Base-by-base conservation (phyloP, 2,329 filamentous ascomycete species). In the Alternaria metachromatica region DNA sequence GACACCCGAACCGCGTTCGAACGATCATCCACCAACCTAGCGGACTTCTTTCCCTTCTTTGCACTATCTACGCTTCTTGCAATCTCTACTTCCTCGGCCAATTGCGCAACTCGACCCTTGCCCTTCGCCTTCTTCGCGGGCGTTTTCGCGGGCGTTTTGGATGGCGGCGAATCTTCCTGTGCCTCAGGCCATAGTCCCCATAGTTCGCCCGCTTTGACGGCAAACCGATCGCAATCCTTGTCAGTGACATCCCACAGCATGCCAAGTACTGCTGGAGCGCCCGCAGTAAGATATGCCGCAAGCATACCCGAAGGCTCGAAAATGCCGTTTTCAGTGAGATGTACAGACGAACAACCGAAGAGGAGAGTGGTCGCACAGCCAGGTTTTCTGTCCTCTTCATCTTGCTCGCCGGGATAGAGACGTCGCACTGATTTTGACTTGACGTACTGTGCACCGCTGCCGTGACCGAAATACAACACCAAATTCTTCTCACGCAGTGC, bases 161-260 rank as follows among this genome's bases (percentile, higher is more conserved):
- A 68, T 64, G 69, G 72, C 50, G 44, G 21, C 15, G 51, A 56
- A 3, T 74, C 71, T 20, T 71, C 70, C 53, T 79, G 67, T 80
- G 48, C 83, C 84, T 81, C 75, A 79, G 62, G 85, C 85, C 79
- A 83, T 7, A 99, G 79, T 0, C 96, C 96, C 96, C 96, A 99
- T 72, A 91, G 87, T 76, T 96, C 92, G 77, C 97, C 92, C 3
- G 92, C 84, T 25, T 87, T 85, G 33, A 90, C 89, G 0, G 94
- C 92, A 79, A 97, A 97, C 18, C 94, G 91, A 82, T 99, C 96
- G 78, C 97, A 97, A 79, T 99, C 96, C 74, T 92, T 92, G 78
- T 99, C 96, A 10, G 96, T 99, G 54, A 99, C 96, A 80, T 99
- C 96, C 96, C 96, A 99, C 41, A 99, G 84, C 15, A 94, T 97